Percentiles rank a stretch among this genome's conserved stretches.
These are phyloP conservation scores for Magnaporthiopsis incrustans DNA, from an alignment of 2,329 filamentous ascomycete species.

Conservation along the genomic window DNA sequence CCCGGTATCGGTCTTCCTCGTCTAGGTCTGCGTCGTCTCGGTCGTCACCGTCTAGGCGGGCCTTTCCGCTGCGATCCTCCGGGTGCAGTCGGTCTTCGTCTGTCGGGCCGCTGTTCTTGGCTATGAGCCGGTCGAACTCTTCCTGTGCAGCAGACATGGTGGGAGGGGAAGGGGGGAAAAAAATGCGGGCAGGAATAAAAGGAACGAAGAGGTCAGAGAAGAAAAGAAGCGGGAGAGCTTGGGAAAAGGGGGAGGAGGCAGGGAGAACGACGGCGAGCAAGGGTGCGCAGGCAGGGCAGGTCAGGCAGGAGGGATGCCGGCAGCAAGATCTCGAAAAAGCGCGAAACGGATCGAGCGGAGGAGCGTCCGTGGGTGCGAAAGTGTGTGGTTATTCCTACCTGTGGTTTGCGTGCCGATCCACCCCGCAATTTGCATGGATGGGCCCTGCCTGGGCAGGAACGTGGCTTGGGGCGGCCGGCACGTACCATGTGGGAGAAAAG, in stretches of 20 bases:
- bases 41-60: slow-evolving; percentile 23
- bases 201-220: background rate
- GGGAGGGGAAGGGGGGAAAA: slow-evolving; percentile 16
- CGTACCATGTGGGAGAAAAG: background rate
- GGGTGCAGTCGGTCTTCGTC: slow-evolving; percentile 40
- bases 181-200: slow-evolving; percentile 3
- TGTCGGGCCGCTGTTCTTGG: slow-evolving; percentile 38
- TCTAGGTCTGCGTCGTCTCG: slow-evolving; percentile 44
- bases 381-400: background rate
- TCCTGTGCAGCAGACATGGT: slow-evolving; percentile 55
- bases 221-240: background rate
- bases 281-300: background rate
- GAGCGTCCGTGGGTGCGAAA: background rate
- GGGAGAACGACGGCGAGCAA: background rate
- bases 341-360: background rate
- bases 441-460: background rate
- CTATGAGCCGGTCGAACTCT: slow-evolving; percentile 57
- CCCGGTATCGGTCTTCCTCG: slow-evolving; percentile 45
- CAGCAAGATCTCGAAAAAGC: background rate
- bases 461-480: background rate
- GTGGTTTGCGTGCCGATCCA: background rate
- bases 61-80: slow-evolving; percentile 45
- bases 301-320: background rate
- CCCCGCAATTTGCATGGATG: background rate
- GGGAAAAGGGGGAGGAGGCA: background rate